Conservation (phyloP, 495 filamentous ascomycete genomes). For the Pseudevernia furfuracea region DNA sequence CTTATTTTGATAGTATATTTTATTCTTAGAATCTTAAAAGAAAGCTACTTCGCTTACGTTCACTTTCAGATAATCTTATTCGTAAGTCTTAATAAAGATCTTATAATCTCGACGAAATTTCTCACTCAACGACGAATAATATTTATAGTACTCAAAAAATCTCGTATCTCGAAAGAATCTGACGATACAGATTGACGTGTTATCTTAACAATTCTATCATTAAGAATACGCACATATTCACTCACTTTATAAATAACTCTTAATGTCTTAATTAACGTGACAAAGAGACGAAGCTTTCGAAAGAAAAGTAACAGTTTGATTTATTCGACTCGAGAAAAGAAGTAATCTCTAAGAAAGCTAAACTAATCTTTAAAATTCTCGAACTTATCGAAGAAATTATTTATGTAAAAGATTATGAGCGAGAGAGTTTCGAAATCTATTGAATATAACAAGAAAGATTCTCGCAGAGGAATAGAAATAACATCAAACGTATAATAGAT, state of each 20-base stretch:
- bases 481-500: background rate
- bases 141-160: background rate
- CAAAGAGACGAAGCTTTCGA: conserved; percentile 15
- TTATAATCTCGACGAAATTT: conserved; percentile 7
- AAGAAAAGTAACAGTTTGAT: conserved; percentile 5
- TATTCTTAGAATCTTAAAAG: conserved; percentile 14
- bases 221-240: background rate
- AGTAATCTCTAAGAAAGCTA: background rate
- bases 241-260: background rate
- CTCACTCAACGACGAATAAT: conserved; percentile 9
- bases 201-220: conserved; percentile 1
- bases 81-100: background rate
- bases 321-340: conserved; percentile 9
- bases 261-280: background rate
- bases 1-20: background rate
- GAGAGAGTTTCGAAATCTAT: too few relatives aligned
- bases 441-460: background rate
- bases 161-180: background rate
- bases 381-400: conserved; percentile 2
- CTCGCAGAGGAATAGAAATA: background rate
- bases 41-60: background rate
- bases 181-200: too few relatives aligned
- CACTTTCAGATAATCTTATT: conserved; percentile 3
- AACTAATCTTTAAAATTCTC: background rate
- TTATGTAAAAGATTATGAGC: background rate